phyloP scores from a whole-genome alignment of 1,284 basidiomycete genomes.

The Fomitopsis schrenkii region DNA sequence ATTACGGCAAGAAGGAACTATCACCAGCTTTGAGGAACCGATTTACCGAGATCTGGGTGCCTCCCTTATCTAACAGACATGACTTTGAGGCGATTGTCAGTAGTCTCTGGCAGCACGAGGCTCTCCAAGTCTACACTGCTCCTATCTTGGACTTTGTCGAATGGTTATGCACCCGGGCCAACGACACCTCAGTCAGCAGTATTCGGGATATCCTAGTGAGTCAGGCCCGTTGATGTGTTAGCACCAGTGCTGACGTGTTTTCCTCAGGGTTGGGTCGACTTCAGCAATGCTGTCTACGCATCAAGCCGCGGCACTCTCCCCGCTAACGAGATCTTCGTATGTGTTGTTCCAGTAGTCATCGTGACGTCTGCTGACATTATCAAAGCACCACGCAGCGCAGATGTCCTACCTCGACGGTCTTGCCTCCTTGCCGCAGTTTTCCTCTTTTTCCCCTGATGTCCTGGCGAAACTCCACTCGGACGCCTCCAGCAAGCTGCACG shows the following conservation, averaged over 20 bases:
- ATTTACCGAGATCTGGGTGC: conserved; percentile 99
- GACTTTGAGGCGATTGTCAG: conserved; percentile 84
- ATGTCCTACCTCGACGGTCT: conserved; percentile 88
- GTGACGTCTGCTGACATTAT: background rate
- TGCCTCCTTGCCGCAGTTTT: conserved; percentile 68
- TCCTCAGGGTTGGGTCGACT: conserved; percentile 85
- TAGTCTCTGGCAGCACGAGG: conserved; percentile 63
- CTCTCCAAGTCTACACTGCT: conserved; percentile 57
- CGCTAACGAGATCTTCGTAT: conserved; percentile 65
- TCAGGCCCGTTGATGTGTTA: conserved; percentile 7
- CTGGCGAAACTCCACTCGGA: conserved; percentile 47
- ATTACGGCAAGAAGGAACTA: conserved; percentile 99
- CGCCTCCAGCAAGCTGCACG: conserved; percentile 43
- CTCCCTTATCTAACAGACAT: conserved; percentile 70
- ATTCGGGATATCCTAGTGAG: conserved; percentile 88
- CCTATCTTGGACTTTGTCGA: conserved; percentile 77
- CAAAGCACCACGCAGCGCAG: conserved; percentile 81
- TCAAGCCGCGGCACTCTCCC: conserved; percentile 35
- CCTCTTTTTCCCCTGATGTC: conserved; percentile 47
- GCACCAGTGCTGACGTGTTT: background rate
- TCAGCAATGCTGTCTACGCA: conserved; percentile 67
- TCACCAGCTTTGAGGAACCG: conserved; percentile 96
- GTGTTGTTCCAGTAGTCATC: conserved; percentile 26
- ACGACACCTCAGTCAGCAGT: conserved; percentile 68
- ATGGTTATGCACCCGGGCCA: conserved; percentile 72